These are phyloP conservation scores for Podaxis sp. DNA, from an alignment of 768 basidiomycete species.

Conservation along the genomic window DNA sequence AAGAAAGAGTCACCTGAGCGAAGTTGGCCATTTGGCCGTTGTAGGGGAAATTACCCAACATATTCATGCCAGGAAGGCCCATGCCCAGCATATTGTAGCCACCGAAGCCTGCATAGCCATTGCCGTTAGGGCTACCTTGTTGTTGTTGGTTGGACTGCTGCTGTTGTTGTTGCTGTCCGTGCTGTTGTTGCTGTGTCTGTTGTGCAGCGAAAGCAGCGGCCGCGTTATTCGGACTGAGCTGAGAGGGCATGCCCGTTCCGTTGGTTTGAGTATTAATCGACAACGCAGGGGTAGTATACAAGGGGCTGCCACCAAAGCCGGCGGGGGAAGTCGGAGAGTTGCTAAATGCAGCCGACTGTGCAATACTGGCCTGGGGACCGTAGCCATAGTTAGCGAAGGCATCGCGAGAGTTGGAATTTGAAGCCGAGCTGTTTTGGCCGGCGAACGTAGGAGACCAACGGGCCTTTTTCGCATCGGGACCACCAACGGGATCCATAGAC, in stretches of 20 bases:
- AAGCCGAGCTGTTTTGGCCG: slow-evolving; percentile 28
- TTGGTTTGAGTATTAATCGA: slow-evolving; percentile 64
- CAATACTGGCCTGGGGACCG: slow-evolving; percentile 68
- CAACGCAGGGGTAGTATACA: slow-evolving; percentile 75
- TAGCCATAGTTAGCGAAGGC: slow-evolving; percentile 88
- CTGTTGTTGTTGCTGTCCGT: slow-evolving; percentile 45
- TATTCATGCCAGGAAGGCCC: slow-evolving; percentile 73
- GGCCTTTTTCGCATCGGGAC: slow-evolving; percentile 86
- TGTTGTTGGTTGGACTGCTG: slow-evolving; percentile 33
- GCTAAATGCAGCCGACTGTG: slow-evolving; percentile 50
- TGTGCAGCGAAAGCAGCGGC: slow-evolving; percentile 47
- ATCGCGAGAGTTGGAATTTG: slow-evolving; percentile 43
- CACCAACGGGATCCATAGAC: slow-evolving; percentile 81
- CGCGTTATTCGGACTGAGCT: slow-evolving; percentile 71
- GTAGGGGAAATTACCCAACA: slow-evolving; percentile 75
- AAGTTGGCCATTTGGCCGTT: slow-evolving; percentile 69
- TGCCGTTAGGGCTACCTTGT: slow-evolving; percentile 46
- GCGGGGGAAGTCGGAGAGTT: slow-evolving; percentile 44
- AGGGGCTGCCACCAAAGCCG: slow-evolving; percentile 53
- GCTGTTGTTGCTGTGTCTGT: slow-evolving; percentile 43
- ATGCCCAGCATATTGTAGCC: slow-evolving; percentile 80
- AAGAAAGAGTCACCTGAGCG: slow-evolving; percentile 48
- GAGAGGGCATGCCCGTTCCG: slow-evolving; percentile 47
- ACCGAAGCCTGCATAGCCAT: slow-evolving; percentile 57
- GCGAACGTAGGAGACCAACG: slow-evolving; percentile 78